phyloP scores from a whole-genome alignment of 805 yeast genomes.

The Metschnikowia similis region DNA sequence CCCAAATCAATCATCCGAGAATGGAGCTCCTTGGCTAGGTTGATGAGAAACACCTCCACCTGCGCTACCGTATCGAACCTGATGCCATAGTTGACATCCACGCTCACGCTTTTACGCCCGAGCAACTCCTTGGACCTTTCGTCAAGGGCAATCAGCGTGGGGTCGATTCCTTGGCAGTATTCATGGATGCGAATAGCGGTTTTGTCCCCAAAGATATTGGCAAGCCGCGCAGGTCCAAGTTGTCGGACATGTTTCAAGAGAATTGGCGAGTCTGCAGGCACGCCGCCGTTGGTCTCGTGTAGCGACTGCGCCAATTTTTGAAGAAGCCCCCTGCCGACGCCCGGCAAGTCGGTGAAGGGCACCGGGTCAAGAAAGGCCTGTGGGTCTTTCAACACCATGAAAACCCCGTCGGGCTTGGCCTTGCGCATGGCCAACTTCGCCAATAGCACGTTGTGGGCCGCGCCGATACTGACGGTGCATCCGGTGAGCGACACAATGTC shows the following conservation, averaged over 20 bases:
- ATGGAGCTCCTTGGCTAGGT: constrained; percentile 57
- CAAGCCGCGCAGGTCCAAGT: constrained; percentile 23
- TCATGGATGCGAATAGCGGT: constrained; percentile 61
- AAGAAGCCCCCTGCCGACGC: constrained; percentile 53
- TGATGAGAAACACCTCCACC: constrained; percentile 57
- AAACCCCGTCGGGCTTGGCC: constrained; percentile 79
- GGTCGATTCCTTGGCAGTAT: constrained; percentile 65
- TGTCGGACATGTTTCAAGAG: not conserved
- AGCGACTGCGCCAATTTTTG: constrained; percentile 41
- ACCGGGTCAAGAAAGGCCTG: constrained; percentile 34
- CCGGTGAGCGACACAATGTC: constrained; percentile 42
- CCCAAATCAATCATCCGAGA: constrained; percentile 45
- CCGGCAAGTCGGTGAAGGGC: constrained; percentile 48
- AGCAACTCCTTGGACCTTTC: constrained; percentile 42
- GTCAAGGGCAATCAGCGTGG: constrained; percentile 52
- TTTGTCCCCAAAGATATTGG: constrained; percentile 58
- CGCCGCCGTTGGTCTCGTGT: constrained; percentile 14
- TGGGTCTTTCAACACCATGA: constrained; percentile 29
- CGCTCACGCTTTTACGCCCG: constrained; percentile 71
- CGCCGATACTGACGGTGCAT: constrained; percentile 78
- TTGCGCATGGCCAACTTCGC: constrained; percentile 69
- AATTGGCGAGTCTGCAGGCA: not conserved
- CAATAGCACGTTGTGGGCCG: constrained; percentile 65
- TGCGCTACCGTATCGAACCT: constrained; percentile 60
- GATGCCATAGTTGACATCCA: constrained; percentile 90